Conservation (phyloP, 345 rosid genomes). For the Citrus mangshanensis region DNA sequence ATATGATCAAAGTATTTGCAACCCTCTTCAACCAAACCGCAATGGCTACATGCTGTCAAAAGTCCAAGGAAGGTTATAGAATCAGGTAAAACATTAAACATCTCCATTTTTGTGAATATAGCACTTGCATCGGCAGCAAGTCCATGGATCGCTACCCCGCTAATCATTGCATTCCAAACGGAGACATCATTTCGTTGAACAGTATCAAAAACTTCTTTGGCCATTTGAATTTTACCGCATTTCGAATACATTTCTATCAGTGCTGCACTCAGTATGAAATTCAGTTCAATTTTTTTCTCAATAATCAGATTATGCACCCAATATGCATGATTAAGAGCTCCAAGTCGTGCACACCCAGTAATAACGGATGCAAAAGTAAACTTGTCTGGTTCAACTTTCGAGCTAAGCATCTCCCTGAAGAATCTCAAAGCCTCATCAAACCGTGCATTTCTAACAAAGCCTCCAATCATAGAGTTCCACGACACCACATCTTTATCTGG, state of each 20-base stretch:
- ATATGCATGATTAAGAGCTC: constrained; percentile 45
- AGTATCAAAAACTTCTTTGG: constrained; percentile 53
- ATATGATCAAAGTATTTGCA: constrained; percentile 50
- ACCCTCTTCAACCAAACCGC: constrained; percentile 70
- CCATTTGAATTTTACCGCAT: constrained; percentile 61
- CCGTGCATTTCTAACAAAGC: constrained; percentile 51
- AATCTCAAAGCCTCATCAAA: constrained; percentile 50
- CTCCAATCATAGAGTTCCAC: constrained; percentile 81
- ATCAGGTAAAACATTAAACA: constrained; percentile 54
- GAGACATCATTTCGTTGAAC: constrained; percentile 45
- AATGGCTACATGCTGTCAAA: constrained; percentile 70
- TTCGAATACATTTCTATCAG: constrained; percentile 70
- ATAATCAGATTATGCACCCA: constrained; percentile 66
- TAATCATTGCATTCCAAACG: constrained; percentile 80
- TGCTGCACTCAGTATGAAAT: constrained; percentile 59
- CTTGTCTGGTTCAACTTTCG: constrained; percentile 54
- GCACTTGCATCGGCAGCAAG: constrained; percentile 50
- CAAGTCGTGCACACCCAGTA: constrained; percentile 70
- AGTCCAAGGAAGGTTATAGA: constrained; percentile 61
- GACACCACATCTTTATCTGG: constrained; percentile 50
- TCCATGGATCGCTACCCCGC: constrained; percentile 75
- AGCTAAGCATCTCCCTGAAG: constrained; percentile 48
- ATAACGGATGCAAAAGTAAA: constrained; percentile 62
- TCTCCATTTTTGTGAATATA: constrained; percentile 55
- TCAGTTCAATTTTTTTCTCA: constrained; percentile 38